A percentile compares a stretch with the other conserved stretches of the same genome.
These are phyloP conservation scores for Corylus heterophylla DNA, from an alignment of 306 rosid genomes.

Conservation along the genomic window DNA sequence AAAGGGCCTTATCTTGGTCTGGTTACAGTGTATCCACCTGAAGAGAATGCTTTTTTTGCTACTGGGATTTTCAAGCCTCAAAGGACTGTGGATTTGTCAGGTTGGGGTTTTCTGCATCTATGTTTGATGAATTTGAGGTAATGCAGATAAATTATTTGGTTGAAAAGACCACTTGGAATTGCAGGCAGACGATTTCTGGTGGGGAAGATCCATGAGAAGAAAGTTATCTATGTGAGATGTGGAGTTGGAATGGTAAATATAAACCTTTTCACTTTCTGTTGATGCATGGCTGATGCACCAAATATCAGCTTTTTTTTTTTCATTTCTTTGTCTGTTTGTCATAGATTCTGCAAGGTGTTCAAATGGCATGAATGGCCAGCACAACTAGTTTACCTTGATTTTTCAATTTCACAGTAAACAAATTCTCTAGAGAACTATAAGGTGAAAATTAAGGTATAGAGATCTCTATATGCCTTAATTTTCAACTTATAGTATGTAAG, in stretches of 20 bases:
- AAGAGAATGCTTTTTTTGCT: slow-evolving; percentile 40
- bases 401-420: background rate
- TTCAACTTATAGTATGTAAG: background rate
- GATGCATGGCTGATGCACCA: background rate
- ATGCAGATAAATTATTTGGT: background rate
- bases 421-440: background rate
- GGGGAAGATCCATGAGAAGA: slow-evolving; percentile 40
- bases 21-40: slow-evolving; percentile 38
- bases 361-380: background rate
- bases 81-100: slow-evolving; percentile 42
- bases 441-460: too few species aligned
- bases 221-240: slow-evolving; percentile 47
- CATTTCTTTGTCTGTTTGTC: background rate
- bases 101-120: slow-evolving; percentile 5
- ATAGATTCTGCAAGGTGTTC: background rate
- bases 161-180: background rate
- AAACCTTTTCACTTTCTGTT: background rate
- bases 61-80: slow-evolving; percentile 36
- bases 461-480: background rate
- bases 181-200: slow-evolving; percentile 46
- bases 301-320: background rate
- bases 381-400: background rate
- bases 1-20: slow-evolving; percentile 45
- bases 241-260: slow-evolving; percentile 41
- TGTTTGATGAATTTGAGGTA: background rate